Percentiles rank a stretch among this genome's conserved stretches.
These are phyloP conservation scores for Delonix regia DNA, from an alignment of 306 rosid genomes.

Conservation along the genomic window DNA sequence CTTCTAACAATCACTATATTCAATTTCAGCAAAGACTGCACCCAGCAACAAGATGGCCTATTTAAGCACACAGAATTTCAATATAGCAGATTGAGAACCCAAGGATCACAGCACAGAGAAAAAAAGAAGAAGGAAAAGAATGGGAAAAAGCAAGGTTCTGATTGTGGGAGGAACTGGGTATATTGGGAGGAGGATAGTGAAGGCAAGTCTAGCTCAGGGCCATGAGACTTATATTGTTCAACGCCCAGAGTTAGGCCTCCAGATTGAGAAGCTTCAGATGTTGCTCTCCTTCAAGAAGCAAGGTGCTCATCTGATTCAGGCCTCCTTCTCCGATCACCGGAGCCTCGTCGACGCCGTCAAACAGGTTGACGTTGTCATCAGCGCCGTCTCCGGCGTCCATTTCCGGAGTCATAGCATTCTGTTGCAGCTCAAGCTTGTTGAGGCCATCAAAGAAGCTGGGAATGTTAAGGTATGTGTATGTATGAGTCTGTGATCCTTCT, in stretches of 20 bases:
- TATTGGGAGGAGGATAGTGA: conserved; percentile 72
- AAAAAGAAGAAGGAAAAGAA: background rate
- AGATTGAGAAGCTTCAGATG: conserved; percentile 68
- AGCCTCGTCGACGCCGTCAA: conserved; percentile 77
- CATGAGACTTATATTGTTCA: conserved; percentile 70
- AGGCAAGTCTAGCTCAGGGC: conserved; percentile 70
- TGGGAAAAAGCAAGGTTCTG: conserved; percentile 76
- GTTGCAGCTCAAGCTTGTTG: conserved; percentile 80
- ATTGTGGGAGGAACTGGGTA: conserved; percentile 89
- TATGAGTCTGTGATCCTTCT: background rate
- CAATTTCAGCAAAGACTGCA: background rate
- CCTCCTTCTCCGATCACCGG: conserved; percentile 64
- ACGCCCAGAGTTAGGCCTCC: conserved; percentile 72
- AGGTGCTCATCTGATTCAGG: conserved; percentile 73
- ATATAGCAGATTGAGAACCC: background rate
- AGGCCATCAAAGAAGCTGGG: conserved; percentile 80
- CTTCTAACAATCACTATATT: background rate
- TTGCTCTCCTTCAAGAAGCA: conserved; percentile 66
- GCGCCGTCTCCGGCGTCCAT: conserved; percentile 82
- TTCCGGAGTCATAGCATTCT: conserved; percentile 68
- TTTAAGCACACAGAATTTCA: background rate
- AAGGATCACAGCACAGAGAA: background rate
- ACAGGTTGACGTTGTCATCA: conserved; percentile 73
- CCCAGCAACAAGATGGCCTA: background rate
- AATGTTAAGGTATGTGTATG: conserved; percentile 63